Conservation (phyloP, 2,329 filamentous ascomycete genomes). For the Fusarium denticulatum region DNA sequence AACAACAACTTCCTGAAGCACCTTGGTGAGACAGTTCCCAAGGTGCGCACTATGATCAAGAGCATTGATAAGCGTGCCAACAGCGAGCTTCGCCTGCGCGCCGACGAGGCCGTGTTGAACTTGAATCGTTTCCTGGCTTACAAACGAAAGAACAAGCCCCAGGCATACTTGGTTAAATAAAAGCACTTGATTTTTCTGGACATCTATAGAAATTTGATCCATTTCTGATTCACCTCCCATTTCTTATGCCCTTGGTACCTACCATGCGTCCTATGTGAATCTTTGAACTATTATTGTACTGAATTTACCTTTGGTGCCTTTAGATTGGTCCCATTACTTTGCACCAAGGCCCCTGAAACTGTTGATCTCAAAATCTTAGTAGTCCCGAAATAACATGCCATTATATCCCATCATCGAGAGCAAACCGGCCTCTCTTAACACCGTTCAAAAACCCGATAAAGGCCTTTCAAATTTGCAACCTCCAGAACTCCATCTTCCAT, state of each 20-base stretch:
- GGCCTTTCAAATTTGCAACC: conserved; percentile 88
- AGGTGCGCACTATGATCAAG: conserved; percentile 67
- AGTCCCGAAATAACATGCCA: conserved; percentile 5
- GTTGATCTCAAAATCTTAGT: background rate
- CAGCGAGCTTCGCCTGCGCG: conserved; percentile 65
- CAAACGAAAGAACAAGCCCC: conserved; percentile 67
- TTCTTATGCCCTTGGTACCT: background rate
- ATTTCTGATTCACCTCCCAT: background rate
- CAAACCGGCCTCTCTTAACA: conserved; percentile 66
- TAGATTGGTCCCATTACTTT: background rate
- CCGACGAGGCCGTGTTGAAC: conserved; percentile 71
- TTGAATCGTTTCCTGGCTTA: conserved; percentile 70
- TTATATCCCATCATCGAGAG: background rate
- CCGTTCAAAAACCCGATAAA: conserved; percentile 95
- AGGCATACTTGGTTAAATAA: conserved; percentile 39
- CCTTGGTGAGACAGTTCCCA: conserved; percentile 64
- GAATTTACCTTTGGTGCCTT: background rate
- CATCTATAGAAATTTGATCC: background rate
- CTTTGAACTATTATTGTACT: background rate
- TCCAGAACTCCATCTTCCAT: conserved; percentile 82
- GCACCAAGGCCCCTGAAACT: background rate
- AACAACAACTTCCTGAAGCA: conserved; percentile 67
- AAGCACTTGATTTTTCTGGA: conserved; percentile 11
- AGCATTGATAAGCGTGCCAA: conserved; percentile 68
- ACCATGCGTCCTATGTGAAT: background rate